Base-by-base conservation (phyloP, 1,284 basidiomycete genomes). In the Cryptococcus wingfieldii region DNA sequence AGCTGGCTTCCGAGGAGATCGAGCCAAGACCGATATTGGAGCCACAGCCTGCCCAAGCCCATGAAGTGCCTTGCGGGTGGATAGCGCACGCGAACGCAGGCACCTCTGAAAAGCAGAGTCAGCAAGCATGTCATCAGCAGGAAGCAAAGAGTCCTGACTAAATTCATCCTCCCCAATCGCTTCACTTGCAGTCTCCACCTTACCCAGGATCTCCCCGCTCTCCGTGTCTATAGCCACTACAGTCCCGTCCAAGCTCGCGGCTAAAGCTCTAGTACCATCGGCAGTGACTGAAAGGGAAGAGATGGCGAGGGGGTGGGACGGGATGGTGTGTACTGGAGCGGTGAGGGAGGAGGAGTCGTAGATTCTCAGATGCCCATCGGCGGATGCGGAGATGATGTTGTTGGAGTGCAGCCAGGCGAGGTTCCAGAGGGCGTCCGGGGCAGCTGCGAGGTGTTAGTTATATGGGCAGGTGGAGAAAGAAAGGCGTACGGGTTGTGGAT, bases 1-100 rank as follows among this genome's bases (percentile, higher is more conserved):
- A 1, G 80, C 70, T 52, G 80, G 79, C 3, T 84, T 38, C 82
- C 6, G 54, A 31, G 28, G 37, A 47, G 43, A 74, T 63, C 4
- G 60, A 38, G 34, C 72, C 58, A 25, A 77, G 61, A 6, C 58
- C 68, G n/a, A 91, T 78, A 59, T 85, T 87, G 0, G 89, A 88
- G 0, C 87, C 83, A 28, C 84, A 83, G 28, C 87, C 88, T 0
- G 88, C 86, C 27, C 88, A 86, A 0, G 88, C 90, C 68, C 89
- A 93, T 2, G 84, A 86, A 46, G 80, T 80, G 14, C 82, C 82
- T 46, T 79, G 79, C 0, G 90, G 90, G 66, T 88, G 84, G 16
- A 94, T 74, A 3, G 89, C 90, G 5, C 89, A 83, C 0, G 84
- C 84, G 87, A 87, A 93, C 8, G 89, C 90, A 84, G 70, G 60